A percentile compares a stretch with the other conserved stretches of the same genome.
phyloP scores from a whole-genome alignment of 140 eudicot genomes.

The Flaveria floridana region DNA sequence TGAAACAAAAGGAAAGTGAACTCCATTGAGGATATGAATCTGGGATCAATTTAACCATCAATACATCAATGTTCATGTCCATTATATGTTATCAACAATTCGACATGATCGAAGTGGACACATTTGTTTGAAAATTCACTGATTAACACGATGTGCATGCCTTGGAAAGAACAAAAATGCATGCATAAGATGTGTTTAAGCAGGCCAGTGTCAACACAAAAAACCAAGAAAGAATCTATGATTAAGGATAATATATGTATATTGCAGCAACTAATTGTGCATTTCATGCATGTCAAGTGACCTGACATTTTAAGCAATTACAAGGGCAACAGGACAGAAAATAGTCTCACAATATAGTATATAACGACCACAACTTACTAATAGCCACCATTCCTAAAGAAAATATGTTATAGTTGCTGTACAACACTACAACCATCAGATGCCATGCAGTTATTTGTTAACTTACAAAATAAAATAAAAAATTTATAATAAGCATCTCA shows the following conservation, averaged over 20 bases:
- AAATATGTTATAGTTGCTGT: neutral
- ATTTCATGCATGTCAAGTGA: neutral
- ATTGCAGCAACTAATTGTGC: neutral
- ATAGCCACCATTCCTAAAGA: neutral
- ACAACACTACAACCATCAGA: neutral
- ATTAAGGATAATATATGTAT: neutral
- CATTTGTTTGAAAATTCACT: neutral
- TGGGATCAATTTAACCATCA: neutral
- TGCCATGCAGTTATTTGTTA: neutral
- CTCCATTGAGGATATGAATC: slow-evolving; percentile 36
- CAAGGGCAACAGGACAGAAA: slow-evolving; percentile 24
- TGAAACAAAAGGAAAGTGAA: slow-evolving; percentile 19
- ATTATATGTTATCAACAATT: slow-evolving; percentile 7
- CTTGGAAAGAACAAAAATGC: slow-evolving; percentile 22
- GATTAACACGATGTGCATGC: slow-evolving; percentile 10
- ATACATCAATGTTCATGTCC: neutral
- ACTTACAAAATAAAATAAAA: neutral
- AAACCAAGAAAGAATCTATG: slow-evolving; percentile 13
- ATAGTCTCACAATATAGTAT: neutral
- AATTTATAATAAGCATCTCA: neutral
- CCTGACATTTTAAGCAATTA: neutral
- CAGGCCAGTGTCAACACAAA: slow-evolving; percentile 14
- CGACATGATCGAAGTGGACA: slow-evolving; percentile 17
- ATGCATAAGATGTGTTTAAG: slow-evolving; percentile 12
- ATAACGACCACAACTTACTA: neutral